These are phyloP conservation scores for Platanus orientalis DNA, from an alignment of 164 flowering plant genomes.

Conservation along the genomic window DNA sequence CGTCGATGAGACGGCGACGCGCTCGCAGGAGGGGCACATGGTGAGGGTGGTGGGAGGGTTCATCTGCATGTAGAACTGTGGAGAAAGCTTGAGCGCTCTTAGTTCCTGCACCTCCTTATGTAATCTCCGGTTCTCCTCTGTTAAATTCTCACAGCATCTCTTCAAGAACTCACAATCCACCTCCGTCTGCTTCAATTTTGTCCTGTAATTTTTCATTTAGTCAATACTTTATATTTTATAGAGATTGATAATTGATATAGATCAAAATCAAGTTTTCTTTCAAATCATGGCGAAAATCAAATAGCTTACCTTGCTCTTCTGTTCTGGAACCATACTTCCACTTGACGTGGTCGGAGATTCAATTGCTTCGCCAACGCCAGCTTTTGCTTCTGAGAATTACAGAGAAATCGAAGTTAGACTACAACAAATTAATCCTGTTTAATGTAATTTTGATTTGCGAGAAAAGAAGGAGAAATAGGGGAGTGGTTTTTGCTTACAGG, in stretches of 20 bases:
- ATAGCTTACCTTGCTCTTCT: slow-evolving; percentile 21
- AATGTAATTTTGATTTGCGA: no score
- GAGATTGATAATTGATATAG: no score
- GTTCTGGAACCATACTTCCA: slow-evolving; percentile 27
- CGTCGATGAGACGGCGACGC: no score
- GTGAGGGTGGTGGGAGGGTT: no score
- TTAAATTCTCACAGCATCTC: neutral
- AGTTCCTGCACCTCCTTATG: neutral
- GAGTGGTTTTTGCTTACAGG: slow-evolving; percentile 16
- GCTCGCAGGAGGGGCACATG: no score
- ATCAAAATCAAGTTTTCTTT: no score
- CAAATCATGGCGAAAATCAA: neutral
- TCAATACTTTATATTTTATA: no score
- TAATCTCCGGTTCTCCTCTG: neutral
- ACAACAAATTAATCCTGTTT: no score
- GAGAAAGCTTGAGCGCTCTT: no score
- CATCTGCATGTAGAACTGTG: slow-evolving; percentile 22
- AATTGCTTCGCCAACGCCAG: slow-evolving; percentile 25
- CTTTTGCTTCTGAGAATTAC: slow-evolving; percentile 20
- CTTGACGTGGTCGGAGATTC: slow-evolving; percentile 25
- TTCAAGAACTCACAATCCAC: neutral
- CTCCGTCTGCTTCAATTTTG: neutral
- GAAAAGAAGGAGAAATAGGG: no score
- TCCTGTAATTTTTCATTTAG: no score
- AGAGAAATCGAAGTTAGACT: neutral